These are phyloP conservation scores for Blepharisma stoltei DNA, from an alignment of 73 alveolate species.

Conservation along the genomic window DNA sequence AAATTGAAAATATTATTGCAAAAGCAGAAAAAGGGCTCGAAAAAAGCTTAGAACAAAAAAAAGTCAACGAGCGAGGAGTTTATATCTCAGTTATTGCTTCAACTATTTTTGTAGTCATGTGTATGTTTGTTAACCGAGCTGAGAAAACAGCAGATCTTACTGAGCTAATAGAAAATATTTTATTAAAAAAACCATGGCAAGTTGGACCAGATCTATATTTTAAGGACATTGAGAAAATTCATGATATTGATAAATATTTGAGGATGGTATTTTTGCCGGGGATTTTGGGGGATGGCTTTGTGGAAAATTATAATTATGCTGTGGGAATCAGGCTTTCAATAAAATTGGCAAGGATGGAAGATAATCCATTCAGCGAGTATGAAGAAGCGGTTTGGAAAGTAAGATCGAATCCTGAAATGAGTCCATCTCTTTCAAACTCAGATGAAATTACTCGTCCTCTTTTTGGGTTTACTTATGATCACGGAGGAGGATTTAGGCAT, in stretches of 20 bases:
- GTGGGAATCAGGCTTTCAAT: constrained; percentile 56
- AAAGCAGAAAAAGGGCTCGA: constrained; percentile 9
- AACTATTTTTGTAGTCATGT: constrained; percentile 2
- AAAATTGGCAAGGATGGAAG: not conserved
- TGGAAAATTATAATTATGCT: constrained; percentile 38
- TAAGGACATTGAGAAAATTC: not conserved
- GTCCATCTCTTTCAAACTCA: not conserved
- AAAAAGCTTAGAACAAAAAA: not conserved
- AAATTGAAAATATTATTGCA: not conserved
- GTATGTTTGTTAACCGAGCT: not conserved
- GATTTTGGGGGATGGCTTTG: not conserved
- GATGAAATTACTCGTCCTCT: constrained; percentile 12
- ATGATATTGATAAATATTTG: not conserved
- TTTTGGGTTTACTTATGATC: constrained; percentile 26
- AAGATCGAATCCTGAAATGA: constrained; percentile 25
- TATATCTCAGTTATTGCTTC: not conserved
- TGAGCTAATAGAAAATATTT: not conserved
- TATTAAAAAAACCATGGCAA: not conserved
- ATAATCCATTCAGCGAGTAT: not conserved
- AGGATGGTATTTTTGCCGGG: not conserved
- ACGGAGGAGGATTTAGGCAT: constrained; percentile 39
- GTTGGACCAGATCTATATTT: not conserved
- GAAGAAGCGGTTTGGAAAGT: not conserved
- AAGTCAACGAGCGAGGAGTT: constrained; percentile 25
- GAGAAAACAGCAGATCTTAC: not conserved